phyloP scores from a whole-genome alignment of 208 protist genomes.

The Leptomonas seymouri region DNA sequence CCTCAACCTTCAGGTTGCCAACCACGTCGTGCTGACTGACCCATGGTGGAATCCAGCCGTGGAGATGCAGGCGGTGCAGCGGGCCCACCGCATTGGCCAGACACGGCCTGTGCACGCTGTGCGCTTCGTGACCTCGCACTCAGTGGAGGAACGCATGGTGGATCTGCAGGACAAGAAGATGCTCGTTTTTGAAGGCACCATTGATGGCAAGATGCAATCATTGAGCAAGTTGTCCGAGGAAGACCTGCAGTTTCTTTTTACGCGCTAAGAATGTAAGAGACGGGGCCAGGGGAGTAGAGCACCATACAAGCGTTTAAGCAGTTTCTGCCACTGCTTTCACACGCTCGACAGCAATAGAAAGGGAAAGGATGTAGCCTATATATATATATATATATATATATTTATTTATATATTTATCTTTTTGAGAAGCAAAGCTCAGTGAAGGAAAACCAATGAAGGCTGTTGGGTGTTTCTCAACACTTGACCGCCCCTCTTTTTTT shows the following conservation, averaged over 20 bases:
- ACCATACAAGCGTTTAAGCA: too few species aligned
- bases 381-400: too few species aligned
- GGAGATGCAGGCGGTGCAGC: slow-evolving; percentile 98
- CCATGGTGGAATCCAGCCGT: slow-evolving; percentile 98
- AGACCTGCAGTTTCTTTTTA: slow-evolving; percentile 92
- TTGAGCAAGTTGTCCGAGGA: slow-evolving; percentile 84
- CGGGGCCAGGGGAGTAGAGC: background rate
- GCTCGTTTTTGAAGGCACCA: slow-evolving; percentile 93
- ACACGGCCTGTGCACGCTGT: slow-evolving; percentile 96
- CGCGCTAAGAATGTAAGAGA: slow-evolving; percentile 35
- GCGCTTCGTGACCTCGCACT: slow-evolving; percentile 94
- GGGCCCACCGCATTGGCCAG: slow-evolving; percentile 99
- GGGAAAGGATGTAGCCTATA: too few species aligned
- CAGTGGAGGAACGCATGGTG: slow-evolving; percentile 93
- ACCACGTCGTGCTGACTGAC: slow-evolving; percentile 99
- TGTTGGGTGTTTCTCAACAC: slow-evolving; percentile 5
- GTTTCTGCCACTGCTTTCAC: too few species aligned
- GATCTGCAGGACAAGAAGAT: slow-evolving; percentile 94
- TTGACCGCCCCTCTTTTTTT: slow-evolving; percentile 9
- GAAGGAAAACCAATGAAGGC: background rate
- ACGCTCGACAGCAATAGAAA: too few species aligned
- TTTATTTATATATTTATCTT: too few species aligned
- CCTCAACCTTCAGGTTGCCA: slow-evolving; percentile 98
- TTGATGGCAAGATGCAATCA: slow-evolving; percentile 89
- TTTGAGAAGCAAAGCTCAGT: too few species aligned